phyloP scores from a whole-genome alignment of 2,329 filamentous ascomycete species.

The Phaeoacremonium minimum region DNA sequence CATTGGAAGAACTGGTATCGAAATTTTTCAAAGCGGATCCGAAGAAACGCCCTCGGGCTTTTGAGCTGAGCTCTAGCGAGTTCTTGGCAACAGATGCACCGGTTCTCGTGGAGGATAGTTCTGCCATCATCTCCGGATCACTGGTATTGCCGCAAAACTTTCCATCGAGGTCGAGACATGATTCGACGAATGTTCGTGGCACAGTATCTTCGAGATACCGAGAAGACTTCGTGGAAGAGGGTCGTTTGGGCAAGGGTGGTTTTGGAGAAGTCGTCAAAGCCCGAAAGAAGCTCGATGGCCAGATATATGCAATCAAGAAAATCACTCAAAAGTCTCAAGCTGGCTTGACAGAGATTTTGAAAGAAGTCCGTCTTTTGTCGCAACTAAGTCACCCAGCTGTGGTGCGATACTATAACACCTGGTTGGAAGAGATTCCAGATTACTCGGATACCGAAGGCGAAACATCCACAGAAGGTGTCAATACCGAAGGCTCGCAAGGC shows the following conservation, averaged over 20 bases:
- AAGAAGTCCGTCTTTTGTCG: constrained; percentile 85
- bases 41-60: constrained; percentile 80
- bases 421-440: constrained; percentile 72
- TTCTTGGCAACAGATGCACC: constrained; percentile 63
- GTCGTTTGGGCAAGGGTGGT: constrained; percentile 83
- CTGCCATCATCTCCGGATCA: constrained; percentile 34
- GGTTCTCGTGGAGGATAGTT: constrained; percentile 43
- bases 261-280: constrained; percentile 97
- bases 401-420: constrained; percentile 91
- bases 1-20: constrained; percentile 73
- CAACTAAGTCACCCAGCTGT: constrained; percentile 82
- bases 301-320: constrained; percentile 95
- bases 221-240: constrained; percentile 87
- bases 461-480: constrained; percentile 40
- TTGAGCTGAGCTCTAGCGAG: constrained; percentile 63
- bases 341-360: constrained; percentile 76
- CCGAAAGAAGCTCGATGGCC: constrained; percentile 87
- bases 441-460: constrained; percentile 52
- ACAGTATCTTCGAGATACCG: constrained; percentile 68
- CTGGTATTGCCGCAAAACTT: constrained; percentile 35
- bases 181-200: constrained; percentile 51
- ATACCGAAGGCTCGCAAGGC: constrained; percentile 30
- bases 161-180: constrained; percentile 50
- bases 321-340: constrained; percentile 78
- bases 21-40: constrained; percentile 83